Evolutionary conservation across 164 flowering plant species (phyloP).

Genomic region (Platanus orientalis): DNA sequence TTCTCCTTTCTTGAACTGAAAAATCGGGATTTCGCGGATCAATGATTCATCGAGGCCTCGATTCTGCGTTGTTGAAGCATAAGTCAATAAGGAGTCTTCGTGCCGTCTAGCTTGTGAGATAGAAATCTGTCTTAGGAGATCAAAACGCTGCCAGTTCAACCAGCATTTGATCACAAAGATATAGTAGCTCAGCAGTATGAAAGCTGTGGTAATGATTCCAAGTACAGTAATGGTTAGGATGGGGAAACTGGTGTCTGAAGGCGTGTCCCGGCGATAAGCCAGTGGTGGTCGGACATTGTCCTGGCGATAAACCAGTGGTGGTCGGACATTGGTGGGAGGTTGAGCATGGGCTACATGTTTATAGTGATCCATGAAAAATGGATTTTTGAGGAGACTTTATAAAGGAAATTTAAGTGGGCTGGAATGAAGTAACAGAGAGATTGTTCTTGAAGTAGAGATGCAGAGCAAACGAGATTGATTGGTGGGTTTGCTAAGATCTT

Average conservation of each 20-base stretch:
- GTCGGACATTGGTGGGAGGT: constrained; percentile 16
- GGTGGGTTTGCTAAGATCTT: constrained; percentile 1
- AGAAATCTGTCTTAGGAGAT: constrained; percentile 47
- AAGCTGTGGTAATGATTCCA: constrained; percentile 74
- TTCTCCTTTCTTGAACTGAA: constrained; percentile 42
- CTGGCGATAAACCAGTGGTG: constrained; percentile 7
- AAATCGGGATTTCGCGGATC: constrained; percentile 68
- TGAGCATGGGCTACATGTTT: constrained; percentile 11
- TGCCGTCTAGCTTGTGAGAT: constrained; percentile 24
- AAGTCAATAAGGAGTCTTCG: constrained; percentile 30
- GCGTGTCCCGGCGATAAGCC: background rate
- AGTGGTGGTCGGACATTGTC: background rate
- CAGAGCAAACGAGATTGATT: background rate
- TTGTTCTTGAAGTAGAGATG: background rate
- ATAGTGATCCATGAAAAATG: constrained; percentile 14
- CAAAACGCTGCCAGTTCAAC: constrained; percentile 63
- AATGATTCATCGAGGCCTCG: constrained; percentile 70
- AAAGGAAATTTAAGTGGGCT: constrained; percentile 1
- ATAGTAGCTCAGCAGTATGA: constrained; percentile 81
- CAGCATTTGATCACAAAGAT: constrained; percentile 91
- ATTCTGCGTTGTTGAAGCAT: constrained; percentile 24
- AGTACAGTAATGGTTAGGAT: constrained; percentile 72
- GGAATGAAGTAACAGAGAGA: background rate
- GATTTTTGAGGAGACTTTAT: background rate
- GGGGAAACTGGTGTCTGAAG: constrained; percentile 50